Evolutionary conservation across 768 basidiomycete species (phyloP), one percentile per base, ranked within the genome.

Genomic region (Galerina sulciceps): DNA sequence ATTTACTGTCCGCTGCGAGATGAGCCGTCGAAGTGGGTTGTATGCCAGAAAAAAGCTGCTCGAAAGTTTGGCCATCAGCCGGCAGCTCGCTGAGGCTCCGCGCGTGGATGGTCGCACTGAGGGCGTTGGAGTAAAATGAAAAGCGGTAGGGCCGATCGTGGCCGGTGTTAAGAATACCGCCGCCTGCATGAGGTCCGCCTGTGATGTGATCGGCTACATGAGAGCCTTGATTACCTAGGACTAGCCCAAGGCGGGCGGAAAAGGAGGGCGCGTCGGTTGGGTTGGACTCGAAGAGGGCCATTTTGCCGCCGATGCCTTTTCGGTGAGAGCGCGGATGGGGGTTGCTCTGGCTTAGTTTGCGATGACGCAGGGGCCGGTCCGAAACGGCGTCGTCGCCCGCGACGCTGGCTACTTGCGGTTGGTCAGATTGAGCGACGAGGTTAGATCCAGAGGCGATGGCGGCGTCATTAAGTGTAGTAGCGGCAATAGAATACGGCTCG

Each of bases 71-170:
- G 0, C 92, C 93, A 37, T 96, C 95, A 0, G 91, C 93, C 0
- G 97, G 97, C 14, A 99, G 82, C 72, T 99, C 97, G 55, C 91
- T 88, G 14, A 99, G 76, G 61, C 90, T 95, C 15, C 95, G 85
- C 0, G 97, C 93, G 76, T 99, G 96, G 47, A 99, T 98, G 1
- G 97, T 98, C 0, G 94, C 90, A 2, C 89, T 87, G 48, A 97
- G 78, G 4, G 90, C 83, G 67, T 97, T 99, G 15, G 94, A 98
- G 75, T 99, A 99, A 77, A 99, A 99, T 0, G 97, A 98, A 76
- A 99, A 99, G 44, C 97, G 85, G 69, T 98, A 99, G 9, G 96
- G 96, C 67, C 94, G 81, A 67, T 95, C 94, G 62, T 94, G 89
- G 0, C 83, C 86, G 3, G 80, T 78, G 50, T 79, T 75, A 20